Base-by-base conservation (phyloP, 176 grass and related monocot genomes). In the Phragmites australis region DNA sequence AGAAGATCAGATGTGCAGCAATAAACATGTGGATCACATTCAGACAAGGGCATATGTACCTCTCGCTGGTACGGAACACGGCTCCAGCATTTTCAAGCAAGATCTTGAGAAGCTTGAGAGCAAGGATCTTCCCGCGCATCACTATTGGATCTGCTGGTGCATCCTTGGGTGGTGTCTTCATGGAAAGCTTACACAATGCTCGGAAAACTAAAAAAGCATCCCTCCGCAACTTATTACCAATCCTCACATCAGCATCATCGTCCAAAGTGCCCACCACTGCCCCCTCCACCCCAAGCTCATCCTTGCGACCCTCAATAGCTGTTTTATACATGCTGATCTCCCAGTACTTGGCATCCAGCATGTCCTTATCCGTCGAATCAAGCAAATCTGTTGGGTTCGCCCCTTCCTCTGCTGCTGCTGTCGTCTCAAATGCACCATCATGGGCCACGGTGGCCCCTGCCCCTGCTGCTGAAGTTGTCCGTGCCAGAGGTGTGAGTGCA, bases 311-410 rank as follows among this genome's bases (percentile, higher is more conserved):
- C 79, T 99, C 96, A 14, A 99, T 80, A 43, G 96, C 93, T 60
- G 92, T 91, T 81, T 95, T 99, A 72, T 99, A 99, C 96, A 99
- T 99, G 86, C 84, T 99, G 75, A 99, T 93, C 78, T 99, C 96
- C 96, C 96, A 99, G 63, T 95, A 99, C 72, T 95, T 99, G 34
- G 96, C 96, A 78, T 99, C 96, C 65, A 99, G 72, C 96, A 99
- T 99, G 73, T 99, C 96, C 72, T 99, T 99, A 60, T 99, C 96
- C 0, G 92, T 95, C 0, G 92, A 99, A 75, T 99, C 96, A 70
- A 99, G 87, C 79, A 99, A 79, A 85, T 99, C 96, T 3, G 96
- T 88, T 25, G 96, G 92, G 72, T 95, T 91, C 2, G 87, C 84
- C 59, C 70, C 88, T 81, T 93, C 96, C 56, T 91, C 93, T 1